Evolutionary conservation across 352 stramenopile species (phyloP).

Genomic region (Globisporangium nodosum): DNA sequence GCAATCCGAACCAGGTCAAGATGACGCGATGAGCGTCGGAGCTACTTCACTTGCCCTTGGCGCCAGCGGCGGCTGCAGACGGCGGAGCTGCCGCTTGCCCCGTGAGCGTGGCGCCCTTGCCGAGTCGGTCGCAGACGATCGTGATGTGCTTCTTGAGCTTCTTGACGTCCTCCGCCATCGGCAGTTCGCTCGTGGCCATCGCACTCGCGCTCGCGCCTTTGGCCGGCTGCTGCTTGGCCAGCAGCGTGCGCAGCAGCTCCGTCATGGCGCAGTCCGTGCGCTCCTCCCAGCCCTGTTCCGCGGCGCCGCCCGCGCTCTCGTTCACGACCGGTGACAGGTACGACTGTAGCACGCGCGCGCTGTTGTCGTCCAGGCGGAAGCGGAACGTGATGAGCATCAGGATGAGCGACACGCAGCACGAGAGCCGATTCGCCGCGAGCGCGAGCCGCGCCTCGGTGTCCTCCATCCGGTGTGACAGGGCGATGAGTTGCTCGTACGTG

Average conservation of each 20-base stretch:
- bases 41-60: conserved; percentile 1
- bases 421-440: conserved; percentile 51
- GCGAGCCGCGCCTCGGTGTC: conserved; percentile 45
- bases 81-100: neutral
- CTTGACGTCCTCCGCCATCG: conserved; percentile 75
- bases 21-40: neutral
- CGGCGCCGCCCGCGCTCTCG: conserved; percentile 35
- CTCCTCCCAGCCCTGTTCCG: conserved; percentile 87
- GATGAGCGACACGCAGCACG: conserved; percentile 72
- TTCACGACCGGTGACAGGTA: conserved; percentile 67
- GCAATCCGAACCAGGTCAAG: neutral
- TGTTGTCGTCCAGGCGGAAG: conserved; percentile 69
- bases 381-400: conserved; percentile 78
- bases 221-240: conserved; percentile 53
- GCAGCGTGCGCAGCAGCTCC: conserved; percentile 73
- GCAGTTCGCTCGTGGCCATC: conserved; percentile 32
- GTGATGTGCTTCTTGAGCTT: conserved; percentile 90
- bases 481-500: conserved; percentile 81
- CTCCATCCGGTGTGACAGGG: conserved; percentile 69
- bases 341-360: conserved; percentile 45
- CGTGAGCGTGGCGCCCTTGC: conserved; percentile 62
- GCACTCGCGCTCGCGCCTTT: conserved; percentile 16
- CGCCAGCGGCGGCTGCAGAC: neutral
- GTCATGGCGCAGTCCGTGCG: conserved; percentile 78
- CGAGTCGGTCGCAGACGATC: conserved; percentile 84